Percentiles rank a stretch among this genome's conserved stretches.
phyloP scores from a whole-genome alignment of 2,329 filamentous ascomycete genomes.

The Fusarium pseudoanthophilum region DNA sequence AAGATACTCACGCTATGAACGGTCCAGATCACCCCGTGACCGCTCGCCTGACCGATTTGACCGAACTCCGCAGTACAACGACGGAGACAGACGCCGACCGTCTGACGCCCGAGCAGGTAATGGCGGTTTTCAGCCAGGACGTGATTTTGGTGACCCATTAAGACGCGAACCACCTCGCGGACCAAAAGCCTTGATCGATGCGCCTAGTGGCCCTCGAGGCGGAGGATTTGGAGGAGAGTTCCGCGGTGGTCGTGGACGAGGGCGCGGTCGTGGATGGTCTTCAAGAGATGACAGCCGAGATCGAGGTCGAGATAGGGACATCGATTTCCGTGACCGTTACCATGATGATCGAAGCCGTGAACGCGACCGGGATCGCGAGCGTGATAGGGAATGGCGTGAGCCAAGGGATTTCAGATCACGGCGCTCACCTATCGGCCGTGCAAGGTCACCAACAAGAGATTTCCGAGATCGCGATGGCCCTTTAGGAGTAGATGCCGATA shows the following conservation, averaged over 20 bases:
- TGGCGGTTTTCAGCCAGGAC: constrained; percentile 68
- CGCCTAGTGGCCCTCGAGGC: constrained; percentile 74
- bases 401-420: constrained; percentile 55
- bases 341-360: constrained; percentile 70
- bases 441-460: constrained; percentile 74
- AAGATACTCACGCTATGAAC: constrained; percentile 68
- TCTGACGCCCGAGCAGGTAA: constrained; percentile 67
- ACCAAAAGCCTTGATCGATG: constrained; percentile 80
- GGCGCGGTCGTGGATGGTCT: constrained; percentile 67
- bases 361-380: constrained; percentile 65
- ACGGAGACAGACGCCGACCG: constrained; percentile 77
- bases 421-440: constrained; percentile 68
- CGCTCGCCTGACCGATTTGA: constrained; percentile 76
- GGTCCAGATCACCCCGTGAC: constrained; percentile 73
- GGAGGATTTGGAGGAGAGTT: constrained; percentile 74
- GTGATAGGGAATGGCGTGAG: constrained; percentile 61
- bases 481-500: constrained; percentile 72
- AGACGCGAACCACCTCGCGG: constrained; percentile 80
- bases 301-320: constrained; percentile 67
- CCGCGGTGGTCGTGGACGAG: constrained; percentile 62
- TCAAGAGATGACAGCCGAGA: constrained; percentile 71
- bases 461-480: constrained; percentile 71
- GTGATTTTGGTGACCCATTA: constrained; percentile 68
- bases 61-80: constrained; percentile 63
- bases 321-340: constrained; percentile 69